Base-by-base conservation (phyloP, 306 rosid species). In the Sesbania bispinosa region DNA sequence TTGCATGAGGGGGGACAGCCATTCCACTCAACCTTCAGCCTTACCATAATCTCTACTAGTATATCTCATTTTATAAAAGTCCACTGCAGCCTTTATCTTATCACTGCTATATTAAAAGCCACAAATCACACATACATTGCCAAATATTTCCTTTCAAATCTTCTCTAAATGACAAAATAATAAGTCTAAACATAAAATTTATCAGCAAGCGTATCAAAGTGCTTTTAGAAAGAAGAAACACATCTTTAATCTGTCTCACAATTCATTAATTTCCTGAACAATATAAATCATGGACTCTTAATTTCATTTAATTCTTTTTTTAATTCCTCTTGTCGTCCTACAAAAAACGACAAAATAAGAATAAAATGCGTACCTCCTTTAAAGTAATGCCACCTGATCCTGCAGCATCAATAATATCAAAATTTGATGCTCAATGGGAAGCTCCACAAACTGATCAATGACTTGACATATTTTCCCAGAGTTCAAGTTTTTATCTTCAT, bases 391-490 rank as follows among this genome's bases (percentile, higher is more conserved):
- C 96, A 74, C 55, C 72, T 10, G 88, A 82, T 54, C 92, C 96
- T 24, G 96, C 80, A 53, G 90, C 81, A 67, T 92, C 92, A 67
- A 92, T 85, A 75, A 89, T 74, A 69, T 92, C 89, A 77, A 82
- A 57, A 92, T 84, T 78, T 87, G 92, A 71, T 79, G 85, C 78
- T 92, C 94, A 55, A 89, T 76, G 0, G 94, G 94, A 71, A 92
- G 92, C 66, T 92, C 97, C 43, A 88, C 87, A 58, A 87, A 85
- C 79, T 87, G 97, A 61, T 87, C 85, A 11, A 67, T 79, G 76
- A 78, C 60, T 81, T 85, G 84, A 77, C 62, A 67, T 67, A 68
- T 67, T 80, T 77, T 85, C 57, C 84, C 85, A 10, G 71, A 81
- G 73, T 79, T 84, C 74, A 82, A 62, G 16, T 60, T 75, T 43